phyloP scores from a whole-genome alignment of 2,329 filamentous ascomycete species.

The Cryphonectria radicalis region DNA sequence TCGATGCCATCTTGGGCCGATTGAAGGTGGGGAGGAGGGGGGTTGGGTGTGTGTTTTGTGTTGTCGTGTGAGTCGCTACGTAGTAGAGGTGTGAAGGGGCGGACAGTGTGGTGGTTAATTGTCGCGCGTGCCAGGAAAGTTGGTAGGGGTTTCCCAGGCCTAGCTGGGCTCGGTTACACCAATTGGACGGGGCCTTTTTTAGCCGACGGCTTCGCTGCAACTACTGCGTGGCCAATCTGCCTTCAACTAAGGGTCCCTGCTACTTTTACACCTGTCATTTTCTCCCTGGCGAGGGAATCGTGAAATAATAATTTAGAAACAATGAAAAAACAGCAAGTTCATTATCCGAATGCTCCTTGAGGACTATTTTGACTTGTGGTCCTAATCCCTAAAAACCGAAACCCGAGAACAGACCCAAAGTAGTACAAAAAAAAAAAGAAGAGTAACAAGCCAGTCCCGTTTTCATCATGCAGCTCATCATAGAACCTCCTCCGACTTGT shows the following conservation, averaged over 20 bases:
- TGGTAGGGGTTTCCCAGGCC: conserved; percentile 15
- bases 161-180: background rate
- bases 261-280: background rate
- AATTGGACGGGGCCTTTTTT: conserved; percentile 7
- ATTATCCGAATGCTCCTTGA: conserved; percentile 25
- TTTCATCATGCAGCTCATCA: conserved; percentile 12
- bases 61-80: background rate
- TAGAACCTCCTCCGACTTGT: conserved; percentile 10
- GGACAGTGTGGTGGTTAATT: background rate
- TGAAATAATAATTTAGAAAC: background rate
- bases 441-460: conserved; percentile 15
- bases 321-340: conserved; percentile 10
- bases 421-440: conserved; percentile 16
- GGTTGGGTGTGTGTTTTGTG: background rate
- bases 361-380: conserved; percentile 24
- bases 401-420: conserved; percentile 24
- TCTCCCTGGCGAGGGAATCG: background rate
- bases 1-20: conserved; percentile 49
- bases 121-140: conserved; percentile 2
- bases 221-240: background rate
- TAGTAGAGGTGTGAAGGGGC: conserved; percentile 9
- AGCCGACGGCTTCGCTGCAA: conserved; percentile 20
- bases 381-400: conserved; percentile 23
- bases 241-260: background rate
- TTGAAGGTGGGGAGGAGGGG: conserved; percentile 15